phyloP scores from a whole-genome alignment of 176 grass and related monocot genomes.

The Zea luxurians region DNA sequence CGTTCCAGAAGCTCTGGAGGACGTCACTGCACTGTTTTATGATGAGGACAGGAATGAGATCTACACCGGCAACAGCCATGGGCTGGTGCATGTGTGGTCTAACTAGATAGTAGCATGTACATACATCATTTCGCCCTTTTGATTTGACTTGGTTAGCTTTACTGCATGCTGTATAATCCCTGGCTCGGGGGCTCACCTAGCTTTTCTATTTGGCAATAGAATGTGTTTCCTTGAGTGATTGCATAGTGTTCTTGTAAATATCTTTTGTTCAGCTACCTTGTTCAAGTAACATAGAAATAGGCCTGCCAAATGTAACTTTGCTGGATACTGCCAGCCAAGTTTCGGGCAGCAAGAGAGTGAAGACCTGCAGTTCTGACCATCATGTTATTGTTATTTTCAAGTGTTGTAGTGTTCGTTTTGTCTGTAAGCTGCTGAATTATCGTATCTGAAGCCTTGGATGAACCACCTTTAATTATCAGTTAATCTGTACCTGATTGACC shows the following conservation, averaged over 20 bases:
- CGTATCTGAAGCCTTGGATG: neutral
- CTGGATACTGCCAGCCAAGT: neutral
- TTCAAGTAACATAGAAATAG: conserved; percentile 12
- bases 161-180: conserved; percentile 33
- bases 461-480: neutral
- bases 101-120: conserved; percentile 53
- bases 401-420: neutral
- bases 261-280: neutral
- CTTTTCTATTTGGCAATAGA: conserved; percentile 37
- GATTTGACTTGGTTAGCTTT: conserved; percentile 29
- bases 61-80: conserved; percentile 90
- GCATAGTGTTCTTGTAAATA: conserved; percentile 44
- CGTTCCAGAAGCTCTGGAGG: conserved; percentile 80
- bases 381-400: neutral
- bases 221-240: conserved; percentile 31
- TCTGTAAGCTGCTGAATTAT: neutral
- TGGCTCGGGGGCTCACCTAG: conserved; percentile 13
- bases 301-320: neutral
- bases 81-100: conserved; percentile 96
- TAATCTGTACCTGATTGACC: neutral
- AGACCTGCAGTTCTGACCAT: neutral
- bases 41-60: conserved; percentile 98
- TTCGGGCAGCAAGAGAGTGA: neutral
- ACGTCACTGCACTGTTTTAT: conserved; percentile 90
- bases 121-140: conserved; percentile 29